Percentiles rank a stretch among this genome's conserved stretches.
Evolutionary conservation across 805 yeast species (phyloP).

Genomic region (Yamadazyma ubonensis): DNA sequence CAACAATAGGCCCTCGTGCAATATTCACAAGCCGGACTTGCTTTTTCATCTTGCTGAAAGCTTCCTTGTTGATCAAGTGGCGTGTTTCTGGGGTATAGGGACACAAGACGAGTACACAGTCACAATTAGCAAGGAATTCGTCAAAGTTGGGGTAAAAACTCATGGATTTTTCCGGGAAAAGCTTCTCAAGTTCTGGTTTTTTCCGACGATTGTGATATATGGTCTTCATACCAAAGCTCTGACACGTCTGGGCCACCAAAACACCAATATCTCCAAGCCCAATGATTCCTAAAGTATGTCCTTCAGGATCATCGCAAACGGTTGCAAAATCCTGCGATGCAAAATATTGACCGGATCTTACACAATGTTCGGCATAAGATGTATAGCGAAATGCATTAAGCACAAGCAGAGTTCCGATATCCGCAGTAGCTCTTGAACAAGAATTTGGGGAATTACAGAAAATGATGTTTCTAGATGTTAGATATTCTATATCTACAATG

Average conservation of each 20-base stretch:
- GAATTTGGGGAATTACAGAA: conserved; percentile 41
- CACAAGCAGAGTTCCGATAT: conserved; percentile 33
- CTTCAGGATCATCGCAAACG: conserved; percentile 40
- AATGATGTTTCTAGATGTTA: conserved; percentile 29
- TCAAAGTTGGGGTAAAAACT: conserved; percentile 22
- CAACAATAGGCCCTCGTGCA: conserved; percentile 42
- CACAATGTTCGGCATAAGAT: conserved; percentile 38
- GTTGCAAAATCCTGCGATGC: conserved; percentile 28
- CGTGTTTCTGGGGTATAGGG: conserved; percentile 38
- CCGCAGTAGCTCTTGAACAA: conserved; percentile 41
- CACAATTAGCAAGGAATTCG: conserved; percentile 24
- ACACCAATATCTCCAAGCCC: conserved; percentile 51
- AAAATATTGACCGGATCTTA: conserved; percentile 31
- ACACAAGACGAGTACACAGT: conserved; percentile 36
- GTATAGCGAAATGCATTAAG: conserved; percentile 34
- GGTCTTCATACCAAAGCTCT: conserved; percentile 44
- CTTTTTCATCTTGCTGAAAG: conserved; percentile 25
- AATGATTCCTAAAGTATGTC: conserved; percentile 44
- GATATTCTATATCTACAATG: conserved; percentile 36
- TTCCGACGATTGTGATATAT: conserved; percentile 40
- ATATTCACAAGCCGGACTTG: conserved; percentile 32
- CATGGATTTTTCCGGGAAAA: conserved; percentile 27
- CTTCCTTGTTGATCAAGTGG: conserved; percentile 34
- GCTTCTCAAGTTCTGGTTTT: conserved; percentile 27
- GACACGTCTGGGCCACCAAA: conserved; percentile 41